A percentile compares a stretch with the other conserved stretches of the same genome.
These are phyloP conservation scores for Cadophora malorum DNA, from an alignment of 2,329 filamentous ascomycete species.

Conservation along the genomic window DNA sequence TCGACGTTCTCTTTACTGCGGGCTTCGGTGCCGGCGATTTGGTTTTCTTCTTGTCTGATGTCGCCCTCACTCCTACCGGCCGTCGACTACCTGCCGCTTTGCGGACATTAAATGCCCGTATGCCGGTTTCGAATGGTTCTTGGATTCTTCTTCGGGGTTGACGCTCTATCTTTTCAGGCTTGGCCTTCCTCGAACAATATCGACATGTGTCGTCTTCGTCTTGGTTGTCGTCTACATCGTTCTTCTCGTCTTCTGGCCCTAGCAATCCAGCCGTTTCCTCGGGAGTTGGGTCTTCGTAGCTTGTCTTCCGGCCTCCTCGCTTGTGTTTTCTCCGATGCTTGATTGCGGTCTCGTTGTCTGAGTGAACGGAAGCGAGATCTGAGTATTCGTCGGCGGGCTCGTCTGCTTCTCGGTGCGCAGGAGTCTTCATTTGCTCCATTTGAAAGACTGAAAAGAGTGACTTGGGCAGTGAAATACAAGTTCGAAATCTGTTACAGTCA, in stretches of 20 bases:
- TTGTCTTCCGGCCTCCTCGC: constrained; percentile 7
- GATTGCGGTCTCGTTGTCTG: neutral
- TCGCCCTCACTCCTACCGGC: constrained; percentile 36
- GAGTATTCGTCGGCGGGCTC: constrained; percentile 13
- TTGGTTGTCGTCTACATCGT: neutral
- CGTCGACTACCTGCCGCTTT: constrained; percentile 32
- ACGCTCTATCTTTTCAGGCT: neutral
- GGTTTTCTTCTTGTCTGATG: constrained; percentile 29
- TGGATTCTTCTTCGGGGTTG: neutral
- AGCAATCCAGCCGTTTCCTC: constrained; percentile 6
- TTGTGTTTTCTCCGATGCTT: constrained; percentile 4
- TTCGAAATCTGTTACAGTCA: neutral
- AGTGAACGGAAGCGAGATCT: constrained; percentile 10
- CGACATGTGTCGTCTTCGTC: neutral
- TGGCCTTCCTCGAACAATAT: constrained; percentile 9
- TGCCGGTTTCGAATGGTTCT: constrained; percentile 35
- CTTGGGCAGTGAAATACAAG: neutral
- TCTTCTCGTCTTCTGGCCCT: constrained; percentile 1
- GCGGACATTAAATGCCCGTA: constrained; percentile 40
- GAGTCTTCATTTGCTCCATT: constrained; percentile 2
- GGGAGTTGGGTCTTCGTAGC: constrained; percentile 6
- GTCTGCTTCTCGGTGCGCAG: constrained; percentile 5
- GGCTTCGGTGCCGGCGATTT: constrained; percentile 25
- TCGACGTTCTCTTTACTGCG: constrained; percentile 28
- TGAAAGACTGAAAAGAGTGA: neutral